A percentile compares a stretch with the other conserved stretches of the same genome.
Evolutionary conservation across 495 filamentous ascomycete genomes (phyloP).

Genomic region (Symbiotaphrina buchneri): DNA sequence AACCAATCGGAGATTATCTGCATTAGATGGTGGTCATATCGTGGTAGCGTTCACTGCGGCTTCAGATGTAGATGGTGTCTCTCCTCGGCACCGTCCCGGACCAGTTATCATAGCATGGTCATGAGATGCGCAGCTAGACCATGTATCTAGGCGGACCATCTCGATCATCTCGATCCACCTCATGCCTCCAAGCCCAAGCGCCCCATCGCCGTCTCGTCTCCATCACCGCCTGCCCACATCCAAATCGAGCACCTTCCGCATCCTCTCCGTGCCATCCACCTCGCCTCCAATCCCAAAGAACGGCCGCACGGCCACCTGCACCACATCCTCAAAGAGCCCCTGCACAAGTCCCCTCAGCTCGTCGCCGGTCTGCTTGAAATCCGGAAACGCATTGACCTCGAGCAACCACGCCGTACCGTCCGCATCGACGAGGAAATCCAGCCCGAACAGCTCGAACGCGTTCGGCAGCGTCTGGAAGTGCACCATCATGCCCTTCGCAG

Average conservation of each 20-base stretch:
- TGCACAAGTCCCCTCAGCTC: constrained; percentile 43
- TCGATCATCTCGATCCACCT: no score
- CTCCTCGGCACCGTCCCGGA: no score
- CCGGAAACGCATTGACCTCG: constrained; percentile 93
- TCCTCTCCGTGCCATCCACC: constrained; percentile 7
- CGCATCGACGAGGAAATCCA: constrained; percentile 73
- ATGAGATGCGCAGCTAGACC: no score
- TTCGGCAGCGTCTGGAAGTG: constrained; percentile 83
- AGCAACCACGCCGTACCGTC: constrained; percentile 43
- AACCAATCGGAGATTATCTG: no score
- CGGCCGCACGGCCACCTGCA: constrained; percentile 37
- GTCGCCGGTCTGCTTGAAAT: constrained; percentile 77
- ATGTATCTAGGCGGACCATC: no score
- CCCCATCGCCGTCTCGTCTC: no score
- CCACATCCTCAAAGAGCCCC: constrained; percentile 51
- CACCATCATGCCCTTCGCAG: constrained; percentile 54
- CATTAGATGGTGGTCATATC: no score
- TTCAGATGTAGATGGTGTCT: no score
- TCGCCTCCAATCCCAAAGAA: constrained; percentile 25
- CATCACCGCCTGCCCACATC: constrained; percentile 29
- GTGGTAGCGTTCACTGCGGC: no score
- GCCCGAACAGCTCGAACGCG: constrained; percentile 76
- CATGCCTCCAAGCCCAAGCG: no score
- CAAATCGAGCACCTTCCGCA: constrained; percentile 28
- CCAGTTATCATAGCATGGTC: no score